phyloP scores from a whole-genome alignment of 2,329 filamentous ascomycete species.

The Fusarium musae region DNA sequence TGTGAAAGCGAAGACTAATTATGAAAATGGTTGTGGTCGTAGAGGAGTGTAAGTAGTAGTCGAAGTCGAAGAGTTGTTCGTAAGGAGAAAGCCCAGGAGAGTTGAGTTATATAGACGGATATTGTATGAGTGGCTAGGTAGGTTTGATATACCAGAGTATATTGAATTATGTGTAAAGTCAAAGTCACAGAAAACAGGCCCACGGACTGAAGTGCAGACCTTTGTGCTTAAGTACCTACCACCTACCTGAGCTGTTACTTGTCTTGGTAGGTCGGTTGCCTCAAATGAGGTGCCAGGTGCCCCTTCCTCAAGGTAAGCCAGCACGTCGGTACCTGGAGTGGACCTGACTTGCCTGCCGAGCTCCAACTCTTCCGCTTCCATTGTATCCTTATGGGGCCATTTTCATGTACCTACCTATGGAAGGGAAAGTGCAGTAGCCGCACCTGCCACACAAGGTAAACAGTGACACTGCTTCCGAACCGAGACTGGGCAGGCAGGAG shows the following conservation, averaged over 20 bases:
- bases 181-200: neutral
- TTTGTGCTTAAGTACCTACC: constrained; percentile 24
- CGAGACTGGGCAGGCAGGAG: constrained; percentile 29
- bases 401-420: neutral
- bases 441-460: constrained; percentile 6
- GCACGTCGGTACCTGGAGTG: constrained; percentile 26
- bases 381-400: constrained; percentile 8
- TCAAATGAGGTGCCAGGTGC: constrained; percentile 15
- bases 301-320: neutral
- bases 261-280: neutral
- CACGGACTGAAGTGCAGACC: neutral
- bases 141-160: neutral
- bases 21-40: neutral
- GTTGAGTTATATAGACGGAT: neutral
- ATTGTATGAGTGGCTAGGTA: neutral
- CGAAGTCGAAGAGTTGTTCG: neutral
- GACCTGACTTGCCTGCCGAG: constrained; percentile 11
- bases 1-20: neutral
- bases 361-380: neutral
- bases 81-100: neutral
- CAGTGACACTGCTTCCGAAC: constrained; percentile 16
- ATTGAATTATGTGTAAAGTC: neutral
- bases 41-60: constrained; percentile 8
- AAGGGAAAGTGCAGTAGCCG: neutral
- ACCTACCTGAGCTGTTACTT: neutral